Base-by-base conservation (phyloP, 1,284 basidiomycete species). In the Rhizopogon parksii region DNA sequence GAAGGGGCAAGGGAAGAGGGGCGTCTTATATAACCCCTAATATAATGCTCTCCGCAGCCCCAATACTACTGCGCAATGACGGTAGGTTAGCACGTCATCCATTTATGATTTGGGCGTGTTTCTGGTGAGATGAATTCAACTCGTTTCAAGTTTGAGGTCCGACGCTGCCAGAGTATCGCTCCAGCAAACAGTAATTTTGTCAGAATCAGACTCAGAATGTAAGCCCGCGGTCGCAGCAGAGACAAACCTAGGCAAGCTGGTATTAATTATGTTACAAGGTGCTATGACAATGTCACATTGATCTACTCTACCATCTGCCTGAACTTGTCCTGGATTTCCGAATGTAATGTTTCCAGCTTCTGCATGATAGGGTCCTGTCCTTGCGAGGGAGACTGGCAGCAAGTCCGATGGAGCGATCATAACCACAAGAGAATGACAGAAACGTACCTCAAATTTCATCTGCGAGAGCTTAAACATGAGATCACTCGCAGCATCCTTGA, bases 381-480 rank as follows among this genome's bases (percentile, higher is more conserved):
- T 75, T 93, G 88, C 7, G 90, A 89, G 40, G 90, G 89, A 24
- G 83, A 87, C 87, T 91, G 61, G 53, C 8, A 34, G 27, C 27
- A 43, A 32, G 19, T 12, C 19, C 40, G 52, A 53, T 47, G 32
- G 14, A 46, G 46, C 52, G 47, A 17, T 51, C 57, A 50, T 59
- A 65, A 56, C 61, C 61, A 54, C 56, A 38, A 51, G 14, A 36
- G 45, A 35, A 53, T 42, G 36, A 36, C 51, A 36, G 17, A 11
- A 5, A 39, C 79, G 39, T 57, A 88, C 91, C 84, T 96, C 93
- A 68, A 97, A 97, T 71, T 97, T 98, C 91, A 95, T 95, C 72
- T 98, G 95, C 49, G 93, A 95, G 27, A 99, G 81, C 69, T 95
- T 91, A 77, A 88, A 97, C 79, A 95, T 90, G 56, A 96, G 70